Conservation (phyloP, 2,329 filamentous ascomycete genomes). For the Aureobasidium sp. region DNA sequence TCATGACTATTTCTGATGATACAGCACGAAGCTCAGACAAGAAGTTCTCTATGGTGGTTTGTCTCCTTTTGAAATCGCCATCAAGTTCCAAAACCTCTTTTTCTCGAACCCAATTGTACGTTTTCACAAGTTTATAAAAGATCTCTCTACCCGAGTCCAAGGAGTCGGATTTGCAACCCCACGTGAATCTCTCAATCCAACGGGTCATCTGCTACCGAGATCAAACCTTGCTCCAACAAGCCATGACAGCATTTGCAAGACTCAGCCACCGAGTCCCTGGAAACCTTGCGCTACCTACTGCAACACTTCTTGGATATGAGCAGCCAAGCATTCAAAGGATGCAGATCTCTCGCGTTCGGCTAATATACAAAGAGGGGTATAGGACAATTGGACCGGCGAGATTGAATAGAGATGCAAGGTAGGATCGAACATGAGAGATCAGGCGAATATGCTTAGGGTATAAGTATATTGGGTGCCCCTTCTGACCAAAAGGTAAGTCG, state of each 20-base stretch:
- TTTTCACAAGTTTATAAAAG: no score
- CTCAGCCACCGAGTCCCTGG: neutral
- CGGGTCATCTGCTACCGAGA: neutral
- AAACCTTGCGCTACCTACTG: neutral
- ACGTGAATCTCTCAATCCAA: neutral
- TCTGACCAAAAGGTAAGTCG: neutral
- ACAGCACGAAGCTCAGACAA: no score
- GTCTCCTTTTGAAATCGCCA: no score
- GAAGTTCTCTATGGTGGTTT: no score
- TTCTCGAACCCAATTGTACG: no score
- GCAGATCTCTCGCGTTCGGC: neutral
- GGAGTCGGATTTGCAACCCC: neutral
- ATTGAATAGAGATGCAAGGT: neutral
- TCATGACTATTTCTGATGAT: no score
- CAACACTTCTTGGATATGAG: neutral
- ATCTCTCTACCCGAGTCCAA: no score
- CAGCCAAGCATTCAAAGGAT: neutral
- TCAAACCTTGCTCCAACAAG: neutral
- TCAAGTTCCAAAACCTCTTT: no score
- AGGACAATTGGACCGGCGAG: neutral
- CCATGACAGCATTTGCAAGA: neutral
- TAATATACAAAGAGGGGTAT: slow-evolving; percentile 9
- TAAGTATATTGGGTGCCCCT: neutral
- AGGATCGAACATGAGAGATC: neutral
- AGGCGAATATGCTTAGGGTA: neutral